Base-by-base conservation (phyloP, 768 basidiomycete species). In the Amanita pseudoporphyria region DNA sequence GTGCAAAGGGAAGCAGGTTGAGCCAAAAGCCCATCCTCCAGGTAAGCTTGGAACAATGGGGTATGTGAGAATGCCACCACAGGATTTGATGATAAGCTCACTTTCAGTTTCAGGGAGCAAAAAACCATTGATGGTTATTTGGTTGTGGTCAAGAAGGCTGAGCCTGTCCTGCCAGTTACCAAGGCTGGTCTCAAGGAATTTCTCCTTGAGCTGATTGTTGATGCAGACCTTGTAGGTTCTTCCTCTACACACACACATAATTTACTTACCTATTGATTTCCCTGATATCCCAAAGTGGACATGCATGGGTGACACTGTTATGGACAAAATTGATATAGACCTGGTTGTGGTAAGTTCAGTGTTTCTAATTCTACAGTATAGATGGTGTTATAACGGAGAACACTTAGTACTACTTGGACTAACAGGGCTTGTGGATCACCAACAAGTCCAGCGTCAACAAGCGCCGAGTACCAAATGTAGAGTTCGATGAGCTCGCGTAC, bases 181-280 rank as follows among this genome's bases (percentile, higher is more conserved):
- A 56, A 56, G 31, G 44, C 42, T 16, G 44, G 51, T 6, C 43
- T 58, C 3, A 49, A 55, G 39, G 52, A 58, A 41, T 53, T 42
- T 38, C 6, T 58, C 6, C 49, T 56, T 16, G 56, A 56, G 46
- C 22, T 58, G 14, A 52, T 58, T 16, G 52, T 54, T 14, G 53
- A 54, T 33, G 53, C 41, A 14, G 53, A 58, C 36, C 40, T 58
- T 36, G 54, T 58, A 45, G 6, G 44, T 31, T 7, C 26, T 31
- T 30, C n/a, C 6, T 28, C 31, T 31, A 31, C 6, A 13, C 31
- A 44, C 16, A 4, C 4, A 10, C 6, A 58, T 53, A 28, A 28
- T 3, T 28, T 37, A 51, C n/a, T 58, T 58, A n/a, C n/a, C n/a
- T n/a, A n/a, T n/a, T 42, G 51, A 41, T 56, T 56, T 45, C 21